A percentile compares a stretch with the other conserved stretches of the same genome.
These are phyloP conservation scores for Salicornia ramosissima DNA, from an alignment of 148 eudicot species.

Conservation along the genomic window DNA sequence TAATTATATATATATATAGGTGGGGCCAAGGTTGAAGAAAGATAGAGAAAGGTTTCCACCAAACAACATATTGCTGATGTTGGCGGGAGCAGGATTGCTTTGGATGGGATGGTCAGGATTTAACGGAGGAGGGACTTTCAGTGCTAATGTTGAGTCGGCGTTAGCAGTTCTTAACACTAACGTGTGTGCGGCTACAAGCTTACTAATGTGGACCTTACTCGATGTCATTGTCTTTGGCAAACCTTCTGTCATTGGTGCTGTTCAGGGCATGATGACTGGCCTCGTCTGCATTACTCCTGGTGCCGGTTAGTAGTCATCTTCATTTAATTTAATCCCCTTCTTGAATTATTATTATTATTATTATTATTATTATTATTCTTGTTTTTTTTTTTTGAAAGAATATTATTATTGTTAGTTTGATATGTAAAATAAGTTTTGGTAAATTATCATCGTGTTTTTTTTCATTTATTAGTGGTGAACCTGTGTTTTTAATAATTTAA, in stretches of 20 bases:
- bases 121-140: conserved; percentile 56
- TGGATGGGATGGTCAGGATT: conserved; percentile 78
- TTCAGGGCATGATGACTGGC: conserved; percentile 73
- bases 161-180: conserved; percentile 60
- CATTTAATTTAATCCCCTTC: too few relatives aligned
- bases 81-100: conserved; percentile 55
- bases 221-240: conserved; percentile 48
- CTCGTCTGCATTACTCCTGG: conserved; percentile 64
- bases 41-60: conserved; percentile 63
- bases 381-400: too few relatives aligned
- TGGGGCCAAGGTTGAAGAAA: conserved; percentile 49
- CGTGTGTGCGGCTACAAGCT: conserved; percentile 55
- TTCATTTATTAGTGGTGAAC: too few relatives aligned
- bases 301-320: conserved; percentile 32
- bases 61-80: conserved; percentile 46
- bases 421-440: too few relatives aligned
- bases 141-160: conserved; percentile 45
- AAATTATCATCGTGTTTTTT: too few relatives aligned
- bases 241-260: conserved; percentile 68
- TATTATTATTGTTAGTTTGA: too few relatives aligned
- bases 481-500: too few relatives aligned
- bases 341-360: too few relatives aligned
- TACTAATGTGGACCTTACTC: conserved; percentile 53
- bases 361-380: too few relatives aligned
- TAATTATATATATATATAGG: conserved; percentile 23